Evolutionary conservation across 2,329 filamentous ascomycete genomes (phyloP).

Genomic region (Calonectria hongkongensis): DNA sequence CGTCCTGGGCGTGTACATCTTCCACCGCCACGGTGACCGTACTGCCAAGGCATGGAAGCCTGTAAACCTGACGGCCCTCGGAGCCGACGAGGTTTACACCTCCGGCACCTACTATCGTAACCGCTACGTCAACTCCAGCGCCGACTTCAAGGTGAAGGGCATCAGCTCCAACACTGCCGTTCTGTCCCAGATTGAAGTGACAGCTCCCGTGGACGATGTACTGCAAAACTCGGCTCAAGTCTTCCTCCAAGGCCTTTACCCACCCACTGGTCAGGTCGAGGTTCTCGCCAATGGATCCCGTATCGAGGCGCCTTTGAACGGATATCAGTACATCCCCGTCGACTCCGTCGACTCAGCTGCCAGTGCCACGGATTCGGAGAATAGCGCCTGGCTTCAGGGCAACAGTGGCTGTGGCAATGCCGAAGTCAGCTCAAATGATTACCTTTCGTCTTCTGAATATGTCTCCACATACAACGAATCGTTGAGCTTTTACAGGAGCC

Average conservation of each 20-base stretch:
- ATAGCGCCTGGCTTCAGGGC: constrained; percentile 76
- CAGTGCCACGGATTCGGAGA: constrained; percentile 73
- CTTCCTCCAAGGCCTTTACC: constrained; percentile 92
- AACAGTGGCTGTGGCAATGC: constrained; percentile 74
- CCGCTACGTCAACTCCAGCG: constrained; percentile 81
- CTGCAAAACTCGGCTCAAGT: constrained; percentile 86
- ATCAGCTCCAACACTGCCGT: constrained; percentile 81
- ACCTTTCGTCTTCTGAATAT: constrained; percentile 70
- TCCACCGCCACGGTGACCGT: constrained; percentile 92
- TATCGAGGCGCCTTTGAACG: constrained; percentile 81
- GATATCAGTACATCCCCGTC: constrained; percentile 90
- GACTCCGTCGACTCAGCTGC: constrained; percentile 74
- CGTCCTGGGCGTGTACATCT: constrained; percentile 88
- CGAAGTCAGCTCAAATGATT: constrained; percentile 73
- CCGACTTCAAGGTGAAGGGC: constrained; percentile 76
- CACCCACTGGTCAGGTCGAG: constrained; percentile 79
- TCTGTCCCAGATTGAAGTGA: constrained; percentile 81
- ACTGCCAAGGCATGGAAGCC: constrained; percentile 85
- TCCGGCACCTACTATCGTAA: constrained; percentile 85
- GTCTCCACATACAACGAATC: constrained; percentile 67
- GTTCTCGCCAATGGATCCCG: constrained; percentile 82
- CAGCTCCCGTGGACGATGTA: constrained; percentile 84
- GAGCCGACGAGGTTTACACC: constrained; percentile 83
- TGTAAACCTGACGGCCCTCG: constrained; percentile 85
- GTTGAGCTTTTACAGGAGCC: constrained; percentile 74